phyloP scores from a whole-genome alignment of 345 rosid genomes.

The Adansonia digitata region DNA sequence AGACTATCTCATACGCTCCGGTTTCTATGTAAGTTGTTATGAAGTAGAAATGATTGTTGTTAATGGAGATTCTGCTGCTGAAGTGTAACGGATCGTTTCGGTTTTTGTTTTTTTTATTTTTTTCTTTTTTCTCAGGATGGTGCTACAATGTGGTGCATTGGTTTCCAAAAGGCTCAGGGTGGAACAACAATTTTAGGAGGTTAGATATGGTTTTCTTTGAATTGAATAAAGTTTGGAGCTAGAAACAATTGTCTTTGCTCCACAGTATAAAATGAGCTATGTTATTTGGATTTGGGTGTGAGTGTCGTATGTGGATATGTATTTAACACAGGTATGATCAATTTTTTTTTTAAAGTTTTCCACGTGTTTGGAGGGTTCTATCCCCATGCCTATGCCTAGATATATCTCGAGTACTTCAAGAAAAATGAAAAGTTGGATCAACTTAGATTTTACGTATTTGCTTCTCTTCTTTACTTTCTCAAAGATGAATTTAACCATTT shows the following conservation, averaged over 20 bases:
- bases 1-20: conserved; percentile 72
- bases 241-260: background rate
- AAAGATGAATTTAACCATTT: background rate
- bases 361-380: no score
- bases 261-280: background rate
- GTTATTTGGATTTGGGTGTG: no score
- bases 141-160: conserved; percentile 85
- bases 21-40: no score
- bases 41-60: background rate
- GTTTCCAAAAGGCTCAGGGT: conserved; percentile 57
- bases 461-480: no score
- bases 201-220: conserved; percentile 27
- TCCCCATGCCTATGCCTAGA: no score
- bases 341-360: no score
- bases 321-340: no score
- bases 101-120: background rate
- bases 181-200: conserved; percentile 86
- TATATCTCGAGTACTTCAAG: no score
- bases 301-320: no score
- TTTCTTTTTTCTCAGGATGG: conserved; percentile 62
- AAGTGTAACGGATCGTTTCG: background rate
- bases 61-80: background rate
- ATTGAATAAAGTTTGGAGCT: background rate
- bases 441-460: no score
- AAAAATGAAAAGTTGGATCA: no score